These are phyloP conservation scores for Fusarium beomiforme DNA, from an alignment of 2,329 filamentous ascomycete genomes.

Conservation along the genomic window DNA sequence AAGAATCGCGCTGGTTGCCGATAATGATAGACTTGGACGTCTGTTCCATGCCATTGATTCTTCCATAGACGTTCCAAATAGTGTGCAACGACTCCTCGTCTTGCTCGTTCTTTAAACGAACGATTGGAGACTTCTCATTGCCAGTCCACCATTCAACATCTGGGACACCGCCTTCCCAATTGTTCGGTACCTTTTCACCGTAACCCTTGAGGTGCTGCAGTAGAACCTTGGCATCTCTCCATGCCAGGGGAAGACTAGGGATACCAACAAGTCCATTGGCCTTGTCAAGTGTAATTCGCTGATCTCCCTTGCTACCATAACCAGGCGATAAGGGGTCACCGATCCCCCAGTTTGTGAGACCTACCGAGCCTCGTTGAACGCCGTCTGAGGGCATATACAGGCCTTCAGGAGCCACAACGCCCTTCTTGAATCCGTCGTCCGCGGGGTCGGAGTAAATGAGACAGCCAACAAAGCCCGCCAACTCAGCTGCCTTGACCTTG, in stretches of 20 bases:
- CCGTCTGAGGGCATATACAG: slow-evolving; percentile 83
- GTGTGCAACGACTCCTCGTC: slow-evolving; percentile 84
- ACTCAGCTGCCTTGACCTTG: slow-evolving; percentile 90
- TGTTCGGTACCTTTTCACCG: slow-evolving; percentile 73
- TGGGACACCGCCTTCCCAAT: slow-evolving; percentile 82
- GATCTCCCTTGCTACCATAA: slow-evolving; percentile 75
- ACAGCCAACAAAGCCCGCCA: slow-evolving; percentile 86
- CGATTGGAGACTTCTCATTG: slow-evolving; percentile 75
- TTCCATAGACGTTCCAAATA: slow-evolving; percentile 92
- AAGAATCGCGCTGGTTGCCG: slow-evolving; percentile 93
- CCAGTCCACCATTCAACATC: slow-evolving; percentile 90
- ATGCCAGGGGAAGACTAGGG: slow-evolving; percentile 88
- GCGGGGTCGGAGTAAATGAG: slow-evolving; percentile 92
- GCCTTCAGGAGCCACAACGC: slow-evolving; percentile 78
- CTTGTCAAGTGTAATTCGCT: slow-evolving; percentile 74
- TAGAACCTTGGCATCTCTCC: slow-evolving; percentile 85
- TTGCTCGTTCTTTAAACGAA: slow-evolving; percentile 86
- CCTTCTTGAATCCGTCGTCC: slow-evolving; percentile 82
- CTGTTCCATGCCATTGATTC: slow-evolving; percentile 86
- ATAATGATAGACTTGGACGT: slow-evolving; percentile 85
- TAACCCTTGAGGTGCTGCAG: slow-evolving; percentile 79
- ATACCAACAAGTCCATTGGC: slow-evolving; percentile 81
- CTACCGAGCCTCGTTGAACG: slow-evolving; percentile 84
- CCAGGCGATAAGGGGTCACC: slow-evolving; percentile 95
- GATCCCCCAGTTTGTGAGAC: slow-evolving; percentile 81